Percentiles rank a stretch among this genome's conserved stretches.
These are phyloP conservation scores for Chaetomium globosum DNA, from an alignment of 2,329 filamentous ascomycete species.

Conservation along the genomic window DNA sequence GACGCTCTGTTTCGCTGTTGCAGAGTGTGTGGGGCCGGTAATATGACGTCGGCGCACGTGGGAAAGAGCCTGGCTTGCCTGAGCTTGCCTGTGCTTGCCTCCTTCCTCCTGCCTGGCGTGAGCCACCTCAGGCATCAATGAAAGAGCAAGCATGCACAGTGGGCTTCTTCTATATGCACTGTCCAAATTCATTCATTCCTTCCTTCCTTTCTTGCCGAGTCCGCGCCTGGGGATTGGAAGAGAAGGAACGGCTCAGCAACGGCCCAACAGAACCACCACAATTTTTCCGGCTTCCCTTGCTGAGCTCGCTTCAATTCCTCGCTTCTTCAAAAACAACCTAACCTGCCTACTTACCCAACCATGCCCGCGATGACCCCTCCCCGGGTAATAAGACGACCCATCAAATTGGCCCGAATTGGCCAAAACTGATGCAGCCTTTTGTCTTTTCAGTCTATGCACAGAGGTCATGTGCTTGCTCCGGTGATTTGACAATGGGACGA, in stretches of 20 bases:
- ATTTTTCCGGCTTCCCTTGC: not conserved
- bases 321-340: not conserved
- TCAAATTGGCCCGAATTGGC: slow-evolving; percentile 6
- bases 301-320: not conserved
- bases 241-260: not conserved
- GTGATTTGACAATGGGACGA: slow-evolving; percentile 4
- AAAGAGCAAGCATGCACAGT: not conserved
- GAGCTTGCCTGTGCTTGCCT: not conserved
- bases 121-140: slow-evolving; percentile 5
- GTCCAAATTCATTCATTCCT: not conserved
- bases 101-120: not conserved
- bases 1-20: slow-evolving; percentile 2
- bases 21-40: slow-evolving; percentile 13
- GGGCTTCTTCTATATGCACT: not conserved
- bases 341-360: too few species aligned
- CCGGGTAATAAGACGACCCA: slow-evolving; percentile 18
- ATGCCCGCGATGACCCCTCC: not conserved
- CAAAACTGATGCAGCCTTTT: not conserved
- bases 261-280: not conserved
- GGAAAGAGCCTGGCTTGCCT: not conserved
- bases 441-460: slow-evolving; percentile 6
- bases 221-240: not conserved
- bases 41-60: slow-evolving; percentile 29
- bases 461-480: slow-evolving; percentile 19
- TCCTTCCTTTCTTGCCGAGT: not conserved